Percentiles rank a stretch among this genome's conserved stretches.
These are phyloP conservation scores for Cyclotella choctawhatcheeana DNA, from an alignment of 108 stramenopile genomes.

Conservation along the genomic window DNA sequence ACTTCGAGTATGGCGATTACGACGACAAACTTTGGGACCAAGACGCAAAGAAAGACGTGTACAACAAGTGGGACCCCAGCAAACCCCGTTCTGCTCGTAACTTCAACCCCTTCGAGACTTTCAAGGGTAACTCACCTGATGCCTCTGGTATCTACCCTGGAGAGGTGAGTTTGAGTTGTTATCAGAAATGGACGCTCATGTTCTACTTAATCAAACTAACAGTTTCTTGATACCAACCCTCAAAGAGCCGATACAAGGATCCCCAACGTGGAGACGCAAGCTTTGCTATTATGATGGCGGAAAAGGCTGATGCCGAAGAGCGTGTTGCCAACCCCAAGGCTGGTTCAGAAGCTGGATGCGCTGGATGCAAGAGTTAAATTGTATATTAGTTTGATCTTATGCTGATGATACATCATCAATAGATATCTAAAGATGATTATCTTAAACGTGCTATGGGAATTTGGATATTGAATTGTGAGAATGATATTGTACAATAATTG, in stretches of 20 bases:
- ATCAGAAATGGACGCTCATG: neutral
- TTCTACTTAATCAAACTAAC: neutral
- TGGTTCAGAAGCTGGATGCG: slow-evolving; percentile 68
- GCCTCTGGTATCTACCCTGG: slow-evolving; percentile 87
- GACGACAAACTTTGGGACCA: slow-evolving; percentile 89
- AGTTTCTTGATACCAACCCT: slow-evolving; percentile 19
- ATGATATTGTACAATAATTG: slow-evolving; percentile 16
- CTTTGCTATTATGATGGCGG: slow-evolving; percentile 84
- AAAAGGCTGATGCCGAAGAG: slow-evolving; percentile 68
- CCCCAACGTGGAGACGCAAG: slow-evolving; percentile 82
- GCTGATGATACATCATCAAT: neutral
- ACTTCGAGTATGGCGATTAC: slow-evolving; percentile 77
- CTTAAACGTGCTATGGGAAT: too few relatives aligned
- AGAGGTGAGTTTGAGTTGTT: slow-evolving; percentile 41
- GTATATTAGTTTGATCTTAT: neutral
- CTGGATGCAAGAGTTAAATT: slow-evolving; percentile 85
- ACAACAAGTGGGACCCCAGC: slow-evolving; percentile 84
- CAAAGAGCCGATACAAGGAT: slow-evolving; percentile 88
- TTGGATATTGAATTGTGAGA: slow-evolving; percentile 3
- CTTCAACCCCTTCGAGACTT: slow-evolving; percentile 96
- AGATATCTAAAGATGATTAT: neutral
- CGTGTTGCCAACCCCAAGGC: slow-evolving; percentile 84
- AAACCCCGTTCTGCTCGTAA: slow-evolving; percentile 77
- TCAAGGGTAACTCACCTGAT: slow-evolving; percentile 75
- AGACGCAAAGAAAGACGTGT: slow-evolving; percentile 83